These are phyloP conservation scores for Brassica cretica DNA, from an alignment of 345 rosid genomes.

Conservation along the genomic window DNA sequence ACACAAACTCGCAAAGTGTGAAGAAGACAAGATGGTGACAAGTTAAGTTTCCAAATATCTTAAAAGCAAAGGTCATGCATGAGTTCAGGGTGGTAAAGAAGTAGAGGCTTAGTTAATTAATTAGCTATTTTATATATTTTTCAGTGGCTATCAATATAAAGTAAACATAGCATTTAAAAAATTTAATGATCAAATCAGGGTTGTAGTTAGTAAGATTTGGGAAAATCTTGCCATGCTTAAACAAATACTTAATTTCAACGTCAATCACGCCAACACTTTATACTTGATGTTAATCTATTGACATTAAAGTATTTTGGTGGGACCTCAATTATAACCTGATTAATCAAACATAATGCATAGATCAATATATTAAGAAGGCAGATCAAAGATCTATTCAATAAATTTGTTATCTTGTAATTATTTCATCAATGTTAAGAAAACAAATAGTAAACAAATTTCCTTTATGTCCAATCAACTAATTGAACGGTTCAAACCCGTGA, in stretches of 20 bases:
- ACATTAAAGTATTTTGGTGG: slow-evolving; percentile 30
- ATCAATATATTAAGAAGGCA: slow-evolving; percentile 36
- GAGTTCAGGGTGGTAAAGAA: slow-evolving; percentile 44
- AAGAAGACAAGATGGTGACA: slow-evolving; percentile 42
- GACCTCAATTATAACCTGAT: slow-evolving; percentile 43
- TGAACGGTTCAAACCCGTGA: slow-evolving; percentile 41
- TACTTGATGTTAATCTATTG: slow-evolving; percentile 42
- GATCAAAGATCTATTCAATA: slow-evolving; percentile 33
- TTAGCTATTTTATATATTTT: neutral
- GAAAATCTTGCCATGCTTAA: slow-evolving; percentile 53
- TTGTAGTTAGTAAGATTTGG: slow-evolving; percentile 69
- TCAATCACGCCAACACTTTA: slow-evolving; percentile 73
- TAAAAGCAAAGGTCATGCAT: slow-evolving; percentile 42
- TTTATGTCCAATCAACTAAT: slow-evolving; percentile 41
- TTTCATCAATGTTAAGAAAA: slow-evolving; percentile 16
- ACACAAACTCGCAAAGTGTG: slow-evolving; percentile 31
- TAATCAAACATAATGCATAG: slow-evolving; percentile 21
- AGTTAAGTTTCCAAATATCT: slow-evolving; percentile 34
- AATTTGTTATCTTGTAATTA: slow-evolving; percentile 24
- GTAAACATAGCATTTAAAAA: slow-evolving; percentile 16
- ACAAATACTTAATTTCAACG: slow-evolving; percentile 51
- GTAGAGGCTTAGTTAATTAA: slow-evolving; percentile 20
- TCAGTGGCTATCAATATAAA: slow-evolving; percentile 20
- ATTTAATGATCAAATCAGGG: slow-evolving; percentile 40
- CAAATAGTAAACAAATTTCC: slow-evolving; percentile 25